Percentiles rank a stretch among this genome's conserved stretches.
Evolutionary conservation across 192 early-diverging fungal species (phyloP).

Genomic region (Pilobolus umbonatus): DNA sequence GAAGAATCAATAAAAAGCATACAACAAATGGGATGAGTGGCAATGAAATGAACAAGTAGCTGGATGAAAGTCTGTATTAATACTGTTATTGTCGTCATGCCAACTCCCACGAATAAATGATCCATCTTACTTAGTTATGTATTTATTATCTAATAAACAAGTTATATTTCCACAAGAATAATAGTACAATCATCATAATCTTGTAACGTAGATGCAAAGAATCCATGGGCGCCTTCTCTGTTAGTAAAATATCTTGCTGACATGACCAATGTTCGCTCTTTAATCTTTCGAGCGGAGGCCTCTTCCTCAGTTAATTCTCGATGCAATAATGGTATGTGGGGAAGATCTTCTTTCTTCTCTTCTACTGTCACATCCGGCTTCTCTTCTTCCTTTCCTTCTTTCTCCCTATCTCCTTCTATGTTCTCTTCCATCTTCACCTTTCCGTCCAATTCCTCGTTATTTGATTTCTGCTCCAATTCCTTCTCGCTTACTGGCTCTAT

Average conservation of each 20-base stretch:
- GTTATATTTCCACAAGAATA: slow-evolving; percentile 41
- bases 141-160: too few species aligned
- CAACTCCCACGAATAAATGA: too few species aligned
- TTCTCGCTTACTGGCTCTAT: too few species aligned
- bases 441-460: background rate
- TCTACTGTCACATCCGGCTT: slow-evolving; percentile 4
- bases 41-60: too few species aligned
- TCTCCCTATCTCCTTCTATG: background rate
- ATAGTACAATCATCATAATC: slow-evolving; percentile 59
- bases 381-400: slow-evolving; percentile 8
- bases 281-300: slow-evolving; percentile 19
- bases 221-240: slow-evolving; percentile 38
- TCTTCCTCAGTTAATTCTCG: slow-evolving; percentile 21
- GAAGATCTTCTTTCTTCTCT: background rate
- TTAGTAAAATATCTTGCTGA: slow-evolving; percentile 43
- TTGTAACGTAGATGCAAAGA: slow-evolving; percentile 50
- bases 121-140: too few species aligned
- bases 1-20: too few species aligned
- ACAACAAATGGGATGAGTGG: too few species aligned
- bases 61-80: too few species aligned
- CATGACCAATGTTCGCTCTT: slow-evolving; percentile 37
- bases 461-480: background rate
- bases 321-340: slow-evolving; percentile 15
- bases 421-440: background rate
- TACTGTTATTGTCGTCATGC: too few species aligned